A percentile compares a stretch with the other conserved stretches of the same genome.
These are phyloP conservation scores for Erodium maritimum DNA, from an alignment of 345 rosid species.

Conservation along the genomic window DNA sequence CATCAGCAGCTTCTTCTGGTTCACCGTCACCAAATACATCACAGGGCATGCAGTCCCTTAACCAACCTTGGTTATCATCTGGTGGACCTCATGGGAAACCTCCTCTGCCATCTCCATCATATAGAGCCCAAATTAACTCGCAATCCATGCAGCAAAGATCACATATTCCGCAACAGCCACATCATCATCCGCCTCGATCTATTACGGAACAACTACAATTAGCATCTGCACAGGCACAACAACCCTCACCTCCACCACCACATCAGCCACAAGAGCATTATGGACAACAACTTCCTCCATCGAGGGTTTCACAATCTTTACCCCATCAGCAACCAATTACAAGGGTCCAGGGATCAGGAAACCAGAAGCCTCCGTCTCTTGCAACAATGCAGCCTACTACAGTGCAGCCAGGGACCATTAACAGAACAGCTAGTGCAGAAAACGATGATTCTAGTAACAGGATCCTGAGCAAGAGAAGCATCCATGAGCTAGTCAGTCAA, in stretches of 20 bases:
- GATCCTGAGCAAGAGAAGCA: constrained; percentile 78
- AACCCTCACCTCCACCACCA: constrained; percentile 32
- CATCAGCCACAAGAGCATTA: constrained; percentile 45
- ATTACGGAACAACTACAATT: constrained; percentile 38
- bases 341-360: constrained; percentile 30
- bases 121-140: constrained; percentile 49
- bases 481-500: constrained; percentile 79
- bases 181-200: constrained; percentile 25
- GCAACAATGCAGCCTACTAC: constrained; percentile 32
- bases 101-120: constrained; percentile 63
- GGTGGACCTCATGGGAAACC: constrained; percentile 72
- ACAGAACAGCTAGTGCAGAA: constrained; percentile 36
- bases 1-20: constrained; percentile 37
- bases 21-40: constrained; percentile 46
- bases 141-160: constrained; percentile 71
- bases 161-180: constrained; percentile 48
- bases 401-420: constrained; percentile 32
- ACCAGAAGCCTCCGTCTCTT: constrained; percentile 45
- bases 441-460: constrained; percentile 46
- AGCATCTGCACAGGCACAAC: constrained; percentile 44
- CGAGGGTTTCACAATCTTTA: constrained; percentile 41
- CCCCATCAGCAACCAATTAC: constrained; percentile 48
- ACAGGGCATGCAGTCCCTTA: constrained; percentile 41
- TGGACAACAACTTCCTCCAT: constrained; percentile 43
- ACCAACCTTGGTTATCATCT: constrained; percentile 80